A percentile compares a stretch with the other conserved stretches of the same genome.
These are phyloP conservation scores for Calonectria naviculata DNA, from an alignment of 2,329 filamentous ascomycete species.

Conservation along the genomic window DNA sequence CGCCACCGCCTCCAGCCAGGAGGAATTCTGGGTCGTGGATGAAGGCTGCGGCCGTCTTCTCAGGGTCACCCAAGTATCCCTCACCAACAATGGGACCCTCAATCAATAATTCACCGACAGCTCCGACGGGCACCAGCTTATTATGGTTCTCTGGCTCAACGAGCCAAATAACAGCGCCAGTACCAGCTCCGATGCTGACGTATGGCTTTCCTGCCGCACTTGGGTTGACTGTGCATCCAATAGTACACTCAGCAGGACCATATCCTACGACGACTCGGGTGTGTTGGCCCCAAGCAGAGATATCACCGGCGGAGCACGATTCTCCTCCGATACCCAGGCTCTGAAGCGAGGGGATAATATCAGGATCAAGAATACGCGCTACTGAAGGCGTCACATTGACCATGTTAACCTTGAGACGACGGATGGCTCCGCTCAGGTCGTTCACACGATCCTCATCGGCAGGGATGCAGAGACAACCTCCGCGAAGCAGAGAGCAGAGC, in stretches of 20 bases:
- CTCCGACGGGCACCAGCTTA: constrained; percentile 58
- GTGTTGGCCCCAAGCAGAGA: constrained; percentile 57
- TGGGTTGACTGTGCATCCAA: constrained; percentile 61
- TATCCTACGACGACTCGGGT: constrained; percentile 64
- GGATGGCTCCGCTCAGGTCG: constrained; percentile 57
- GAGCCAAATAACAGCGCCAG: constrained; percentile 62
- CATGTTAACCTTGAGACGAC: constrained; percentile 58
- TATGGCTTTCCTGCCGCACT: constrained; percentile 47
- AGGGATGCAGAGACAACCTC: constrained; percentile 65
- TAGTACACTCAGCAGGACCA: constrained; percentile 65
- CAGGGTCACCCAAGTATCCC: constrained; percentile 69
- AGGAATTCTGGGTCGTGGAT: constrained; percentile 67
- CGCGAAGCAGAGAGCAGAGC: constrained; percentile 61
- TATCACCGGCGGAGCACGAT: constrained; percentile 63
- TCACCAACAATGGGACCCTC: constrained; percentile 71
- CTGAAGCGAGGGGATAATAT: constrained; percentile 57
- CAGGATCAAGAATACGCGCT: constrained; percentile 56
- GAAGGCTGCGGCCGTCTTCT: constrained; percentile 69
- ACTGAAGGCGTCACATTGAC: constrained; percentile 63
- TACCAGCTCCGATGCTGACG: constrained; percentile 59
- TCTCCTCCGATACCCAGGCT: constrained; percentile 63
- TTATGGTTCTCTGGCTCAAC: constrained; percentile 60
- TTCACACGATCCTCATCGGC: constrained; percentile 65
- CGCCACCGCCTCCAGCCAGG: constrained; percentile 47
- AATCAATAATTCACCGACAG: constrained; percentile 64